Conservation (phyloP, 1,284 basidiomycete genomes). For the Schizophyllum amplum region DNA sequence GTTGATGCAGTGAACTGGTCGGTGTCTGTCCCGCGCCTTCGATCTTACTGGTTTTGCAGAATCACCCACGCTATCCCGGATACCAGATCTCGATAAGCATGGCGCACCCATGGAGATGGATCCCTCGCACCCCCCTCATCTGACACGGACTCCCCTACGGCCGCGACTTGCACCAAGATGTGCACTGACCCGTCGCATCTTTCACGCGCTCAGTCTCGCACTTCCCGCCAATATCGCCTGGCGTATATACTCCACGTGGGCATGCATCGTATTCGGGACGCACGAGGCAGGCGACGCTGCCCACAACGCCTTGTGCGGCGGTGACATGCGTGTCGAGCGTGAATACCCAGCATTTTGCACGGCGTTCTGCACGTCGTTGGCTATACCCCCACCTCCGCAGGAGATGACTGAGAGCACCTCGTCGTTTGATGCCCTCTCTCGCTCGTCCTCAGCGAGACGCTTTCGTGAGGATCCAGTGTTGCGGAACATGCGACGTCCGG, state of each 20-base stretch:
- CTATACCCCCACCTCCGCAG: background rate
- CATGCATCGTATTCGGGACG: background rate
- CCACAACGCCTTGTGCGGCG: background rate
- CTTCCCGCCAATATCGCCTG: background rate
- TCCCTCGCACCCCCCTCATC: too few species aligned
- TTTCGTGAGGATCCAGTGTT: background rate
- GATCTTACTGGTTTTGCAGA: too few species aligned
- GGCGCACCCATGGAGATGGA: too few species aligned
- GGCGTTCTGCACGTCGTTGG: background rate
- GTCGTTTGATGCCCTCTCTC: background rate
- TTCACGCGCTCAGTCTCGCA: background rate
- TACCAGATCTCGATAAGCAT: too few species aligned
- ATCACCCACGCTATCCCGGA: too few species aligned
- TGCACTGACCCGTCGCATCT: background rate
- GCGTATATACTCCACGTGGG: background rate
- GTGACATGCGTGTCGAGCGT: constrained; percentile 58
- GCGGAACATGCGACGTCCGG: background rate
- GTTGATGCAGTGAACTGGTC: too few species aligned
- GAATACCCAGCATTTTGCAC: constrained; percentile 8
- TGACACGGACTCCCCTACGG: background rate
- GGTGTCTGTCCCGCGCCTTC: too few species aligned
- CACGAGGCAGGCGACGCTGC: too few species aligned
- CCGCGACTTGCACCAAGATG: background rate
- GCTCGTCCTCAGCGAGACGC: background rate
- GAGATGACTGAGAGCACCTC: background rate